Evolutionary conservation across 768 basidiomycete species (phyloP).

Genomic region (Lyophyllum shimeji): DNA sequence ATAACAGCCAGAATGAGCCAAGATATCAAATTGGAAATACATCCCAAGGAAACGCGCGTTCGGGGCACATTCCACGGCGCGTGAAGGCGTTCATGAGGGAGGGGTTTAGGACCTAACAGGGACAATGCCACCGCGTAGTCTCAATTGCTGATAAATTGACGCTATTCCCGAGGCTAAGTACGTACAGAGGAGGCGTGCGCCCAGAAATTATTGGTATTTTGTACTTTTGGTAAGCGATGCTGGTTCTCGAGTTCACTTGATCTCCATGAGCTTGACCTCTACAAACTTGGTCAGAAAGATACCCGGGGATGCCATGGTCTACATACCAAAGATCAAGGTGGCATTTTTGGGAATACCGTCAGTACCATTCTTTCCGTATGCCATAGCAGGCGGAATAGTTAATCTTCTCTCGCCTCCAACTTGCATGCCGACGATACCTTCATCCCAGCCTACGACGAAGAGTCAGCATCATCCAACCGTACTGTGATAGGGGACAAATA

Average conservation of each 20-base stretch:
- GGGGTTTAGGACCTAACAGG: no score
- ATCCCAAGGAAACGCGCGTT: no score
- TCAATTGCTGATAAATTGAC: background rate
- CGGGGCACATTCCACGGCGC: no score
- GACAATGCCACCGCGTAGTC: no score
- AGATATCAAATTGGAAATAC: no score
- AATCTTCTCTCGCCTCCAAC: slow-evolving; percentile 85
- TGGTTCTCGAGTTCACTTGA: slow-evolving; percentile 45
- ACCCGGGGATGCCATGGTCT: background rate
- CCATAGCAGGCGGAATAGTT: slow-evolving; percentile 69
- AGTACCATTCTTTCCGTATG: slow-evolving; percentile 62
- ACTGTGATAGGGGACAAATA: slow-evolving; percentile 23
- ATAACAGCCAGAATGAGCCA: no score
- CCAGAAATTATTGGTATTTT: background rate
- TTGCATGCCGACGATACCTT: slow-evolving; percentile 91
- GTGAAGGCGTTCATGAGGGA: no score
- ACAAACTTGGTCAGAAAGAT: slow-evolving; percentile 11
- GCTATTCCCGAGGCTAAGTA: background rate
- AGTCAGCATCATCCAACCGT: background rate
- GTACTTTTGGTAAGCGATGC: background rate
- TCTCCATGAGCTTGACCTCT: slow-evolving; percentile 74
- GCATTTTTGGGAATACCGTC: slow-evolving; percentile 77
- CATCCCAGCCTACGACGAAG: slow-evolving; percentile 71
- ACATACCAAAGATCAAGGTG: slow-evolving; percentile 79
- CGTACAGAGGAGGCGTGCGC: background rate